Base-by-base conservation (phyloP, 768 basidiomycete genomes). In the Rhizopogon sp. region DNA sequence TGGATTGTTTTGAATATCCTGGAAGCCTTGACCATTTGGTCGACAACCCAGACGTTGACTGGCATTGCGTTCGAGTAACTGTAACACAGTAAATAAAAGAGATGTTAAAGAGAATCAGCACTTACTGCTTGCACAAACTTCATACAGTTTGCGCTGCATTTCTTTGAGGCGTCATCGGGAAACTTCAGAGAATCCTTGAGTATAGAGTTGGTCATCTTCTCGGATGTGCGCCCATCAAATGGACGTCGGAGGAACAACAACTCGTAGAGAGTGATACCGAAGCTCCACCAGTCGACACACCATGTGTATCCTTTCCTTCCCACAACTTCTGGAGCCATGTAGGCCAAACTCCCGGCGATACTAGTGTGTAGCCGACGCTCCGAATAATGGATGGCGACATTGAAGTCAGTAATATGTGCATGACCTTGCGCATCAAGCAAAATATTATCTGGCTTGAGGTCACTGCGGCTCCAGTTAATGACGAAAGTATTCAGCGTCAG, bases 301-400 rank as follows among this genome's bases (percentile, higher is more conserved):
- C 91, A 94, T 3, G 89, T 88, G 70, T 99, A 99, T 14, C 97
- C 97, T 64, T 85, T 87, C 65, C 90, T 87, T 50, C 82, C 83
- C 43, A 98, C 79, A n/a, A 99, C 88, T 70, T 99, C 93, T 0
- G 96, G 95, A 9, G 95, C 95, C 97, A 99, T 99, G 74, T 99
- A 99, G 0, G 97, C 96, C 93, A 99, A 95, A 65, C 91, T 94
- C 3, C 97, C 97, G 6, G 97, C 96, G 14, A 99, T 90, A 56
- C 91, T 93, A 0, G 91, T 93, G 70, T 98, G 87, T 57, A 89
- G 65, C 37, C 95, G 82, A 51, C 87, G 80, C 56, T 92, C 90
- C 10, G 95, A 96, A 68, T 93, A 98, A 70, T 98, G 96, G 7
- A 98, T 96, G 22, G 96, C 97, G 60, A 99, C 94, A 65, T 99